These are phyloP conservation scores for Salisapilia sapeloensis DNA, from an alignment of 352 stramenopile genomes.

Conservation along the genomic window DNA sequence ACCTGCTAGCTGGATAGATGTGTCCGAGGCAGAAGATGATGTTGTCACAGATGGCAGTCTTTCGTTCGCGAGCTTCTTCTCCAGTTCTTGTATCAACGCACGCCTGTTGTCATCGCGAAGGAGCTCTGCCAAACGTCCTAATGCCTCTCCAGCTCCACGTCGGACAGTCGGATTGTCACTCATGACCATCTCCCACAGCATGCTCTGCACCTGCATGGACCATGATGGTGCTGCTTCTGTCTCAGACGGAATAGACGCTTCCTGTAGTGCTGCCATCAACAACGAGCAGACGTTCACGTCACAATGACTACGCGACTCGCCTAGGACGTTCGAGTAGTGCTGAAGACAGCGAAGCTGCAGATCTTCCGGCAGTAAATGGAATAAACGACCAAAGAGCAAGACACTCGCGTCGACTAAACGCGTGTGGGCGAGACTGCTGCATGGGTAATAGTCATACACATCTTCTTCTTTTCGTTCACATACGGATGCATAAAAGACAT, in stretches of 20 bases:
- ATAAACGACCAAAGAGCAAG: constrained; percentile 57
- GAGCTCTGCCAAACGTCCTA: too few relatives aligned
- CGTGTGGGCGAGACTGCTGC: constrained; percentile 67
- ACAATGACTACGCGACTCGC: constrained; percentile 35
- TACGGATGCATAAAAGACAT: constrained; percentile 43
- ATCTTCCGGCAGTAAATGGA: constrained; percentile 67
- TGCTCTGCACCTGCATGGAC: constrained; percentile 59
- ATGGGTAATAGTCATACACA: constrained; percentile 14
- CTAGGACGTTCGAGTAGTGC: constrained; percentile 49
- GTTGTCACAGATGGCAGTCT: neutral
- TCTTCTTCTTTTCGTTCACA: constrained; percentile 11
- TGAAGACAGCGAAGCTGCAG: constrained; percentile 69
- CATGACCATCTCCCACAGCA: constrained; percentile 64
- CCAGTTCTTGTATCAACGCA: constrained; percentile 1
- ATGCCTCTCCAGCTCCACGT: too few relatives aligned
- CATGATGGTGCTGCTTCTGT: constrained; percentile 11
- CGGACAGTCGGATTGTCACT: constrained; percentile 46
- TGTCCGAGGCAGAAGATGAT: constrained; percentile 14
- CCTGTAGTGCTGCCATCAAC: constrained; percentile 40
- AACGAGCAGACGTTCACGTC: constrained; percentile 69
- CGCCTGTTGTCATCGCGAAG: too few relatives aligned
- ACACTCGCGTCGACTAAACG: constrained; percentile 64
- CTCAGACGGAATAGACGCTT: constrained; percentile 16
- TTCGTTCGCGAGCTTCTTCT: constrained; percentile 1
- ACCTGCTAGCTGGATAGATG: constrained; percentile 31